Evolutionary conservation across 331 rosid species (phyloP).

Genomic region (Cydonia oblonga): DNA sequence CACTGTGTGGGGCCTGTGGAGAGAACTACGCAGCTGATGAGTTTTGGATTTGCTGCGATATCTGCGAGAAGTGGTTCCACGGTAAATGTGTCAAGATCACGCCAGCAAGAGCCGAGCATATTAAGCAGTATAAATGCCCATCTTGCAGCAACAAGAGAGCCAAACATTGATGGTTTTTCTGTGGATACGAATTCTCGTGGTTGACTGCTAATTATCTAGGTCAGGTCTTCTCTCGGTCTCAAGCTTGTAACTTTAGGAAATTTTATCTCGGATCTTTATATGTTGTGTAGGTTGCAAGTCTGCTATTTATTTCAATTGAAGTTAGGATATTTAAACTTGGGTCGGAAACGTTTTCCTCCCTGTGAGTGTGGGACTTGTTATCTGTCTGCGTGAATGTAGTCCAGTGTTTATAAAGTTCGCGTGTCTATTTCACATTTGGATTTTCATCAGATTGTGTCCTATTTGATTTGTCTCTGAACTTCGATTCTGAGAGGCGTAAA

Average conservation of each 20-base stretch:
- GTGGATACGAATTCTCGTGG: constrained; percentile 4
- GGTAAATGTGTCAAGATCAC: constrained; percentile 82
- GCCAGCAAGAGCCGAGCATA: constrained; percentile 64
- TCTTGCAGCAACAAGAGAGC: constrained; percentile 75
- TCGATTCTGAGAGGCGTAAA: not conserved
- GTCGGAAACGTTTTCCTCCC: constrained; percentile 10
- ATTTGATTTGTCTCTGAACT: not conserved
- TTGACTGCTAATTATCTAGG: constrained; percentile 40
- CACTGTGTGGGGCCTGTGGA: constrained; percentile 67
- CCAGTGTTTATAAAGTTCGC: constrained; percentile 6
- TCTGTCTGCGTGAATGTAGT: constrained; percentile 17
- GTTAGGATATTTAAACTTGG: constrained; percentile 16
- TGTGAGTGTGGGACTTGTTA: constrained; percentile 5
- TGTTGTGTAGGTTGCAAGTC: constrained; percentile 14
- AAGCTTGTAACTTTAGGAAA: constrained; percentile 23
- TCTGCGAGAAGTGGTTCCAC: constrained; percentile 77
- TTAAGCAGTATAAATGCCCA: constrained; percentile 76
- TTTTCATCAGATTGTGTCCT: not conserved
- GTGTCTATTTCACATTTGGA: not conserved
- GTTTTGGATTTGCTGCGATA: constrained; percentile 73
- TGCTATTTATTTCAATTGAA: constrained; percentile 6
- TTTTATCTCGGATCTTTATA: constrained; percentile 6
- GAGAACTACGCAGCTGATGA: constrained; percentile 51
- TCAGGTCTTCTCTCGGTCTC: constrained; percentile 27
- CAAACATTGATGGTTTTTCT: constrained; percentile 32